A percentile compares a stretch with the other conserved stretches of the same genome.
Evolutionary conservation across 2,329 filamentous ascomycete species (phyloP).

Genomic region (Xylariaceae sp.): DNA sequence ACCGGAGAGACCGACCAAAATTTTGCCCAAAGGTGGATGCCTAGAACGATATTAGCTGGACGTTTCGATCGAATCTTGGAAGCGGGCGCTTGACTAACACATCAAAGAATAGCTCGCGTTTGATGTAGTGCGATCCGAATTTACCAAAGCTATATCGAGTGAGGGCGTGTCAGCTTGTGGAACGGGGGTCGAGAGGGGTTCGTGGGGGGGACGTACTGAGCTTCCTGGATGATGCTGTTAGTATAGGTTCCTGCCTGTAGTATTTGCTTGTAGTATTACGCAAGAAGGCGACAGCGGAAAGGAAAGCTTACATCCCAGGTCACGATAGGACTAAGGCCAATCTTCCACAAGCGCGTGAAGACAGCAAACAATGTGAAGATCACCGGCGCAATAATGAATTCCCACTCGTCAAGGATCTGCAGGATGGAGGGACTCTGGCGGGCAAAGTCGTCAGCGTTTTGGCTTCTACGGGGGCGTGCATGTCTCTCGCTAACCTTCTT

Average conservation of each 20-base stretch:
- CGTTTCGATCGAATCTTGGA: slow-evolving; percentile 1
- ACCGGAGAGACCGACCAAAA: slow-evolving; percentile 93
- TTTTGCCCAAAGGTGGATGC: slow-evolving; percentile 91
- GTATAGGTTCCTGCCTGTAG: slow-evolving; percentile 3
- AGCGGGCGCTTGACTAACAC: slow-evolving; percentile 34
- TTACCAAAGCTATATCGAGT: slow-evolving; percentile 68
- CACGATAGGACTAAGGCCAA: slow-evolving; percentile 61
- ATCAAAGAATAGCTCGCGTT: slow-evolving; percentile 99
- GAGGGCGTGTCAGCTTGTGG: slow-evolving; percentile 24
- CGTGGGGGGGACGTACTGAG: slow-evolving; percentile 46
- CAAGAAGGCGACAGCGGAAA: neutral
- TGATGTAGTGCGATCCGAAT: slow-evolving; percentile 98
- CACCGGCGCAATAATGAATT: slow-evolving; percentile 56
- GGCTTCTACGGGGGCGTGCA: neutral
- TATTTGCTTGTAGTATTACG: neutral
- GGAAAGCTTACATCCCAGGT: slow-evolving; percentile 50
- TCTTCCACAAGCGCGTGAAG: slow-evolving; percentile 65
- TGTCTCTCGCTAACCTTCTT: slow-evolving; percentile 45
- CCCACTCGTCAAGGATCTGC: slow-evolving; percentile 57
- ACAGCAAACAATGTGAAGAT: slow-evolving; percentile 57
- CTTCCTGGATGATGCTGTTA: slow-evolving; percentile 37
- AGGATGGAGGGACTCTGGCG: slow-evolving; percentile 51
- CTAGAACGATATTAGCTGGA: slow-evolving; percentile 20
- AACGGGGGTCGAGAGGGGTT: slow-evolving; percentile 9
- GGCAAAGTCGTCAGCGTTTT: slow-evolving; percentile 5